These are phyloP conservation scores for Raphanus sativus DNA, from an alignment of 345 rosid genomes.

Conservation along the genomic window DNA sequence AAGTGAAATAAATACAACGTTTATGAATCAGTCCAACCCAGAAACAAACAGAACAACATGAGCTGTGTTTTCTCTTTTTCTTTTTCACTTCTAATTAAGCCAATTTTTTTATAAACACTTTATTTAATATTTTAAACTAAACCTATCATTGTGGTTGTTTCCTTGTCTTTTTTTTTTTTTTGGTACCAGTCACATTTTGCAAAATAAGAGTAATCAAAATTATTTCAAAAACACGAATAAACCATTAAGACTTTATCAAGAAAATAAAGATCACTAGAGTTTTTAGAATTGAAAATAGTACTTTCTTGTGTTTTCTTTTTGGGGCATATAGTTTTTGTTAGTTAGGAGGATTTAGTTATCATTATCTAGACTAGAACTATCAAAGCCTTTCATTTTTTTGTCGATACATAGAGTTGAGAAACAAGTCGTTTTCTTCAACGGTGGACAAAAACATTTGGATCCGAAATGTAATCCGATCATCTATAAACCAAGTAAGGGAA, in stretches of 20 bases:
- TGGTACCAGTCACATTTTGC: too few relatives aligned
- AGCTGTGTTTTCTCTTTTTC: background rate
- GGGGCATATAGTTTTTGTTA: too few relatives aligned
- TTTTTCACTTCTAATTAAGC: background rate
- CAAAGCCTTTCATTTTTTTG: background rate
- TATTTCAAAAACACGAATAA: too few relatives aligned
- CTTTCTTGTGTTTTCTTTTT: too few relatives aligned
- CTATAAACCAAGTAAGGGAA: background rate
- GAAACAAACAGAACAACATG: constrained; percentile 20
- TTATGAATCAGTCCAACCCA: constrained; percentile 28
- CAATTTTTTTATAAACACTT: too few relatives aligned
- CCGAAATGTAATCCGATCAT: background rate
- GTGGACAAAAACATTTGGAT: background rate
- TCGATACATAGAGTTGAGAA: background rate
- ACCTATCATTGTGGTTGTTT: too few relatives aligned
- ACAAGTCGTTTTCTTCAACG: background rate
- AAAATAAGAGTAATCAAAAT: too few relatives aligned
- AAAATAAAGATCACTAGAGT: too few relatives aligned
- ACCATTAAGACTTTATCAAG: too few relatives aligned
- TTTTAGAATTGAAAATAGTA: too few relatives aligned
- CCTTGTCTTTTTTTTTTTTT: too few relatives aligned
- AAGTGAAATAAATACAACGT: background rate
- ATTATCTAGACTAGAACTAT: background rate
- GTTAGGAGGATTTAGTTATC: background rate
- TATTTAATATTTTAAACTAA: too few relatives aligned